Percentiles rank a stretch among this genome's conserved stretches.
Conservation (phyloP, 1,139 yeast species). For the Hansenula sp. region DNA sequence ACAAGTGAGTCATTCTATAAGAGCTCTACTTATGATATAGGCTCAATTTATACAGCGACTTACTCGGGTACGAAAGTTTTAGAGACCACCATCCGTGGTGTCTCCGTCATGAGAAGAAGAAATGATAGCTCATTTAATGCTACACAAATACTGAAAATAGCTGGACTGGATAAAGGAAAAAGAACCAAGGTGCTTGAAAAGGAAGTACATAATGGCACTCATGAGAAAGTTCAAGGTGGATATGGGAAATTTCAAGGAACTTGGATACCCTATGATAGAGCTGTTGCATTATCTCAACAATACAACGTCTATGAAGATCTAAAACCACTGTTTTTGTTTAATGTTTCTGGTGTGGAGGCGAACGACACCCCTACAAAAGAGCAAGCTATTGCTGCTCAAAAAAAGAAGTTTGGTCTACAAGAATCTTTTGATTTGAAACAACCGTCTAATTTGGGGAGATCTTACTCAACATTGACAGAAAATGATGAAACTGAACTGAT, state of each 20-base stretch:
- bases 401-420: slow-evolving; percentile 20
- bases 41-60: slow-evolving; percentile 52
- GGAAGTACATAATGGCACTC: slow-evolving; percentile 81
- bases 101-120: slow-evolving; percentile 79
- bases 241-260: slow-evolving; percentile 95
- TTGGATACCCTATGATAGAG: slow-evolving; percentile 76
- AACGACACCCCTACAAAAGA: slow-evolving; percentile 62
- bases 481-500: slow-evolving; percentile 27
- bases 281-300: slow-evolving; percentile 55
- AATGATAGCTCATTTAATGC: slow-evolving; percentile 87
- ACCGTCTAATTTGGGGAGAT: slow-evolving; percentile 22
- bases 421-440: slow-evolving; percentile 15
- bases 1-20: slow-evolving; percentile 1
- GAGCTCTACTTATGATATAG: slow-evolving; percentile 6
- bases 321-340: slow-evolving; percentile 60
- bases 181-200: slow-evolving; percentile 82
- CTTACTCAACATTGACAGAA: slow-evolving; percentile 32
- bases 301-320: slow-evolving; percentile 63
- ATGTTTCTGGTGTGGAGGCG: slow-evolving; percentile 45
- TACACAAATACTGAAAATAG: slow-evolving; percentile 84
- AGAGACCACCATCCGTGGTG: slow-evolving; percentile 65
- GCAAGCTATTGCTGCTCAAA: slow-evolving; percentile 36
- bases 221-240: slow-evolving; percentile 94
- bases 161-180: slow-evolving; percentile 81
- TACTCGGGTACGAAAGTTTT: slow-evolving; percentile 67